These are phyloP conservation scores for Aquilaria agallochum DNA, from an alignment of 441 rosid species.

Conservation along the genomic window DNA sequence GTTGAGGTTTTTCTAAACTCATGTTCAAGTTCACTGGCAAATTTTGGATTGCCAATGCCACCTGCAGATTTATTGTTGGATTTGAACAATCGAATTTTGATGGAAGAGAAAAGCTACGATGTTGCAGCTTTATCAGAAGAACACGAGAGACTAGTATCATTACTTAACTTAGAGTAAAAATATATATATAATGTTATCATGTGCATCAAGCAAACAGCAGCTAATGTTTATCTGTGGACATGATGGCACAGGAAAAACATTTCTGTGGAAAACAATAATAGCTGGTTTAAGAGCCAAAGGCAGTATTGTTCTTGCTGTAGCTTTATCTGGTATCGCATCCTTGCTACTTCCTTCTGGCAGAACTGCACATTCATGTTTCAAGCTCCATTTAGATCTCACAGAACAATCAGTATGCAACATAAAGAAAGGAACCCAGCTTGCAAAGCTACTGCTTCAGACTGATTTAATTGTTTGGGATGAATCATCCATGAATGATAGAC, in stretches of 20 bases:
- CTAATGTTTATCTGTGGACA: not conserved
- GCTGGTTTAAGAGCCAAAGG: not conserved
- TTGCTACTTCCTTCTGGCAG: not conserved
- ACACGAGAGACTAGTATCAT: too few relatives aligned
- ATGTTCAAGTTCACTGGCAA: too few relatives aligned
- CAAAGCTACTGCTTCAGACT: not conserved
- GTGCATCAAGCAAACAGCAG: not conserved
- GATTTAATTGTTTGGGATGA: constrained; percentile 1
- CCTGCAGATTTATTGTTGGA: too few relatives aligned
- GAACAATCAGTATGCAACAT: not conserved
- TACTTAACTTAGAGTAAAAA: not conserved
- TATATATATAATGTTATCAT: not conserved
- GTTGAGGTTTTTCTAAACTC: too few relatives aligned
- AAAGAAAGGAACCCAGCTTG: not conserved
- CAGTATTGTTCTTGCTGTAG: not conserved
- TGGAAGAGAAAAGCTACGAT: too few relatives aligned
- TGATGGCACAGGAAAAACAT: constrained; percentile 2
- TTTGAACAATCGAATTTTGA: too few relatives aligned
- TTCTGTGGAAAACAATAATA: not conserved
- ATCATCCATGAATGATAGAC: not conserved
- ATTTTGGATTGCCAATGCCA: too few relatives aligned
- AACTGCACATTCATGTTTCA: not conserved
- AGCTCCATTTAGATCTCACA: not conserved
- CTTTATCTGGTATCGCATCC: constrained; percentile 3
- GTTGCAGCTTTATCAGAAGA: not conserved